Evolutionary conservation across 1,284 basidiomycete genomes (phyloP), one percentile per base, ranked within the genome.

Genomic region (Athelia psychrophila): DNA sequence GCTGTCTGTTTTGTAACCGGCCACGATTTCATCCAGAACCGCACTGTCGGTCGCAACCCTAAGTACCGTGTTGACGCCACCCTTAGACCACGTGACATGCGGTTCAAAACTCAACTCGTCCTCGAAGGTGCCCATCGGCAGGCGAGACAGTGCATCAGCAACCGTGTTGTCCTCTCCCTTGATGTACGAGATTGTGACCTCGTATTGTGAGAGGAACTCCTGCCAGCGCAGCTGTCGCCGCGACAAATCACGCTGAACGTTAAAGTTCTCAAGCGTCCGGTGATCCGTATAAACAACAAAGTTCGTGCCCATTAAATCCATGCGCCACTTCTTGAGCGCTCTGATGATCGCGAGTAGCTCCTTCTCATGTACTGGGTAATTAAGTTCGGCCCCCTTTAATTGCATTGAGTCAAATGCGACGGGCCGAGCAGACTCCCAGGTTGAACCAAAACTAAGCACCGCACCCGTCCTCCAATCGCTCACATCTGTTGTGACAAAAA

Each of bases 401-500:
- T 59, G 49, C 16, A 22, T 15, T 15, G 47, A 50, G 40, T 54
- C 47, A 25, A 52, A 62, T 0, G 54, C 58, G n/a, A 58, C 58
- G 0, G 57, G 56, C 13, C 49, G 48, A n/a, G 53, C 58, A 2
- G 53, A 48, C 22, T 57, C 52, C 54, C 52, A 56, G 10, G 54
- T 48, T 2, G 27, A 35, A 0, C 63, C 64, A 44, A 56, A 61
- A 0, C 55, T 56, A 9, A 66, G 57, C 36, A 61, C 51, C 0
- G 60, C 62, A 3, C 67, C 64, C 3, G 60, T 63, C 0, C 64
- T 54, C 2, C 45, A 49, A 18, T 64, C 57, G 3, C 56, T 60
- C 1, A 63, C 62, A 49, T 69, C 60, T 1, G 52, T 58, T n/a
- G 58, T 57, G 3, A 69, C 42, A 45, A 61, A 69, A 23, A 69